Conservation (phyloP, 257 asterid species). For the Ilex aquifolium region DNA sequence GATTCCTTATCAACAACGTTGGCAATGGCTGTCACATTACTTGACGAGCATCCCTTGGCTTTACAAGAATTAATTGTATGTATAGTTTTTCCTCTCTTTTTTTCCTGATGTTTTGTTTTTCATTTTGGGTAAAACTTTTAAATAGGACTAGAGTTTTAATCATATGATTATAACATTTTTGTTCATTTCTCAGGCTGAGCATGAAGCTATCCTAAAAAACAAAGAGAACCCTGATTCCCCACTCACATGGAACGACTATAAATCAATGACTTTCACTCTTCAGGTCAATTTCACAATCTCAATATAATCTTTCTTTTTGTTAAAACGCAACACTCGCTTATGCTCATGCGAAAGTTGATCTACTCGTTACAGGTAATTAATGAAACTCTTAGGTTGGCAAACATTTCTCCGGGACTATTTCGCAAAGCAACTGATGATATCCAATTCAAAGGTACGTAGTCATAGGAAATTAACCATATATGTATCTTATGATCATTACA, state of each 20-base stretch:
- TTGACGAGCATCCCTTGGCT: slow-evolving; percentile 19
- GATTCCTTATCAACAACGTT: slow-evolving; percentile 11
- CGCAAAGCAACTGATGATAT: slow-evolving; percentile 5
- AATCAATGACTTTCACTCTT: slow-evolving; percentile 32
- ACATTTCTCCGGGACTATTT: slow-evolving; percentile 1
- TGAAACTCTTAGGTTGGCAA: slow-evolving; percentile 5
- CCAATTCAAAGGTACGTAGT: not conserved
- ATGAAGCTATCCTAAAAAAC: slow-evolving; percentile 19
- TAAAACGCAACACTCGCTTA: not conserved
- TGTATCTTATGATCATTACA: not conserved
- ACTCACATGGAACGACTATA: slow-evolving; percentile 23
- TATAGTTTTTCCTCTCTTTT: not conserved
- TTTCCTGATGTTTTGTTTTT: not conserved
- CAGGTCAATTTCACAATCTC: slow-evolving; percentile 3
- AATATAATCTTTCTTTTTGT: not conserved
- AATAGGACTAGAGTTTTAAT: too few relatives aligned
- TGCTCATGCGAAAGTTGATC: not conserved
- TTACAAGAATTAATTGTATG: slow-evolving; percentile 14
- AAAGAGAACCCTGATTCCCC: slow-evolving; percentile 10
- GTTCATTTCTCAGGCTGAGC: slow-evolving; percentile 20
- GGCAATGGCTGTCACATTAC: slow-evolving; percentile 13
- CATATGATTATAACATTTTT: too few relatives aligned
- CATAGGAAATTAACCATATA: not conserved
- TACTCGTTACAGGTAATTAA: slow-evolving; percentile 1
- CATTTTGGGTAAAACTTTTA: too few relatives aligned